Percentiles rank a stretch among this genome's conserved stretches.
phyloP scores from a whole-genome alignment of 2,329 filamentous ascomycete genomes.

The Neurospora crassa region DNA sequence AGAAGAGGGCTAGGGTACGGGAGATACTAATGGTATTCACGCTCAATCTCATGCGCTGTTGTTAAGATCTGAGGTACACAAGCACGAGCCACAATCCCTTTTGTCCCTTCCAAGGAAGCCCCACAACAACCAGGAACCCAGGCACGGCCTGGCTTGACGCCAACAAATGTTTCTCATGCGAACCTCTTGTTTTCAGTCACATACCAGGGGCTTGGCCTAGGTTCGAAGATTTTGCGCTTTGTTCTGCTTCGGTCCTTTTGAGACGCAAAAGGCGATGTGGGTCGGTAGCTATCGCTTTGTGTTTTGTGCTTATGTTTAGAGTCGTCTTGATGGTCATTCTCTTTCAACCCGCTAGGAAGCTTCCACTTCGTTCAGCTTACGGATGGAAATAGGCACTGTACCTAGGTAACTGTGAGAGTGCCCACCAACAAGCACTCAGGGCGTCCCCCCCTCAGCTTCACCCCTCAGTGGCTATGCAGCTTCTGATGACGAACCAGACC shows the following conservation, averaged over 20 bases:
- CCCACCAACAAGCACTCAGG: background rate
- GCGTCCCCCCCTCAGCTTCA: background rate
- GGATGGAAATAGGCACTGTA: background rate
- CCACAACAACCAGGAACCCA: background rate
- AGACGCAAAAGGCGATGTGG: background rate
- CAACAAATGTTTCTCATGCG: background rate
- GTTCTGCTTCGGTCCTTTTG: background rate
- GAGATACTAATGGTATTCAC: background rate
- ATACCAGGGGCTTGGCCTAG: background rate
- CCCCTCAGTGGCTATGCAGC: background rate
- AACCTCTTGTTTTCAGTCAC: background rate
- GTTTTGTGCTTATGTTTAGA: background rate
- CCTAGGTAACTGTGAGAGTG: background rate
- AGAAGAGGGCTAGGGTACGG: background rate
- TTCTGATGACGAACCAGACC: background rate
- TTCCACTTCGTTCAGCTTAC: background rate
- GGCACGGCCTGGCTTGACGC: background rate
- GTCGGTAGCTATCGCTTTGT: background rate
- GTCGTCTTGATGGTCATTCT: background rate
- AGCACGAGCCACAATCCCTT: background rate
- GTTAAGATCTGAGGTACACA: background rate
- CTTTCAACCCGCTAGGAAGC: background rate
- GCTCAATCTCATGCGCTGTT: background rate
- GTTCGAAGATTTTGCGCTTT: background rate
- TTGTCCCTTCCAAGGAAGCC: background rate